These are phyloP conservation scores for Lepidium africanum DNA, from an alignment of 345 rosid species.

Conservation along the genomic window DNA sequence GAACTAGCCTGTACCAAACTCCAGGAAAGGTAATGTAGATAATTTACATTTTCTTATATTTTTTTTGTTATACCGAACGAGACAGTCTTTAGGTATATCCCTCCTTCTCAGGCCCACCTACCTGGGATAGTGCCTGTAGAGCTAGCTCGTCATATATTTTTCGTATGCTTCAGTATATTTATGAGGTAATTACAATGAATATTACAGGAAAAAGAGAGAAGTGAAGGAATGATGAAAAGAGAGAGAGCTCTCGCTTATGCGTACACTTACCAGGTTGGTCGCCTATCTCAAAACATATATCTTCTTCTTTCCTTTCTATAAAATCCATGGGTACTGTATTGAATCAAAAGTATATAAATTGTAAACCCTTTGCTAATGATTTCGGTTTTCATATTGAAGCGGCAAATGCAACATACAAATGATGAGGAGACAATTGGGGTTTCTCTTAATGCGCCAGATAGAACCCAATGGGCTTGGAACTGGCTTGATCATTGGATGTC, in stretches of 20 bases:
- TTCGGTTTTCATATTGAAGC: constrained; percentile 10
- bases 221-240: constrained; percentile 55
- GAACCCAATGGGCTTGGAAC: constrained; percentile 81
- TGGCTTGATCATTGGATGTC: constrained; percentile 98
- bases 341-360: neutral
- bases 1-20: constrained; percentile 43
- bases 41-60: too few species aligned
- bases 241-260: constrained; percentile 98
- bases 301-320: neutral
- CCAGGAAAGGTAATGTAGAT: constrained; percentile 14
- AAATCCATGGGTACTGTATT: neutral
- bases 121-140: too few species aligned
- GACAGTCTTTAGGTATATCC: too few species aligned
- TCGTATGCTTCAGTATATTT: too few species aligned
- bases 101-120: too few species aligned
- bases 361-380: neutral
- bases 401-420: constrained; percentile 34
- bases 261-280: constrained; percentile 65
- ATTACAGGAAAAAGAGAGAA: constrained; percentile 39
- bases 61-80: too few species aligned
- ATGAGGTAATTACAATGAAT: neutral
- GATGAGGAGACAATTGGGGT: constrained; percentile 30
- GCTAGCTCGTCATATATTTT: neutral
- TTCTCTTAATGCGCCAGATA: constrained; percentile 35
- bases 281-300: neutral